phyloP scores from a whole-genome alignment of 2,329 filamentous ascomycete species.

The Trichoderma koningii region DNA sequence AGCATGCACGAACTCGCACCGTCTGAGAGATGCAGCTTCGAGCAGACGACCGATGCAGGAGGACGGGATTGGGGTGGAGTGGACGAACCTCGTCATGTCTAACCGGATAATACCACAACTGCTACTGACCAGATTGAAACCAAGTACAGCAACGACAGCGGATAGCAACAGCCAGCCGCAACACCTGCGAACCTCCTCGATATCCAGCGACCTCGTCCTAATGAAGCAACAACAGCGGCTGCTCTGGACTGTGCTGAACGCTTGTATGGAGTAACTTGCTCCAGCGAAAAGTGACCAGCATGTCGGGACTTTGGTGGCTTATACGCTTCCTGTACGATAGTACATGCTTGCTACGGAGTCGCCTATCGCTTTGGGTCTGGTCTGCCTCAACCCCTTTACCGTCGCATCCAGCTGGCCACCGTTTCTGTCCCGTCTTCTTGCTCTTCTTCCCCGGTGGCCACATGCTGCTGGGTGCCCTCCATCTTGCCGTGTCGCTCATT shows the following conservation, averaged over 20 bases:
- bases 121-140: background rate
- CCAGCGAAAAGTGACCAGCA: background rate
- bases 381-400: background rate
- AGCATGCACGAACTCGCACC: too few relatives aligned
- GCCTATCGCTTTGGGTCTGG: too few relatives aligned
- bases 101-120: background rate
- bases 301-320: background rate
- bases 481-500: too few relatives aligned
- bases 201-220: background rate
- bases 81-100: constrained; percentile 9
- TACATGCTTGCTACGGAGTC: background rate
- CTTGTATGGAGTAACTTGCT: background rate
- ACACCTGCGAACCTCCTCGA: background rate
- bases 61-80: background rate
- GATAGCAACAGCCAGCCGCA: background rate
- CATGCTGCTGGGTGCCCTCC: too few relatives aligned
- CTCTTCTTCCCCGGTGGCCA: too few relatives aligned
- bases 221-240: background rate
- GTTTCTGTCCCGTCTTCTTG: too few relatives aligned
- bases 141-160: background rate
- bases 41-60: too few relatives aligned
- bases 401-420: background rate
- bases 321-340: background rate
- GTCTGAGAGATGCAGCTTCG: too few relatives aligned
- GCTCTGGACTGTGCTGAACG: background rate